Evolutionary conservation across 1,284 basidiomycete species (phyloP), one percentile per base, ranked within the genome.

Genomic region (Singerocomus inundabilis): DNA sequence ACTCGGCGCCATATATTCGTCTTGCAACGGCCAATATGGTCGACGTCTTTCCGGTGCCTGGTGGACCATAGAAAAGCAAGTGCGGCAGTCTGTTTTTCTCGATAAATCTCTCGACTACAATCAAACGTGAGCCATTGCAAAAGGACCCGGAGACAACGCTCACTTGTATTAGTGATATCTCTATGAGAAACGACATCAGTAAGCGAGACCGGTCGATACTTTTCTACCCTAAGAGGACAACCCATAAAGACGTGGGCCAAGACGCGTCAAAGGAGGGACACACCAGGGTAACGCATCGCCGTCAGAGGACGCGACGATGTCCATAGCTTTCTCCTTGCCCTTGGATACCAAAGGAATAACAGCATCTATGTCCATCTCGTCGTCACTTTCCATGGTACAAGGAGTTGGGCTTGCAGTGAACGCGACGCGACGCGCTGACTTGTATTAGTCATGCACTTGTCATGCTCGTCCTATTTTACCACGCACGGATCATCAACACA

Each of bases 1-100:
- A 95, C 44, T 80, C 80, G 12, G 75, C 63, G 1, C 95, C 95
- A 65, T 98, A 99, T 72, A 99, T 91, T 57, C 90, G 82, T 39
- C 94, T 81, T 18, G 96, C 95, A 31, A 99, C 89, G 9, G 97
- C 97, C n/a, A 99, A 77, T 55, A 99, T 96, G 0, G 95, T 99
- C 0, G 93, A 95, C 2, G 96, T 99, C 72, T 99, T 99, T 44
- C 96, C 96, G 0, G 96, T 99, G 15, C 92, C 97, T 15, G 97
- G 97, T 30, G 97, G 97, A 0, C 97, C 97, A 65, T 99, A 99
- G 71, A 99, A 94, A 39, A 99, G 78, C 21, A 99, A 77, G 72
- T 99, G 97, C 0, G 97, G 97, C 25, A 99, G 71, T 43, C 95
- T 77, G 57, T 96, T 95, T 69, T 93, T 93, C 59, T 93, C 88